Percentiles rank a stretch among this genome's conserved stretches.
Evolutionary conservation across 2,329 filamentous ascomycete species (phyloP).

Genomic region (Cladophialophora carrionii): DNA sequence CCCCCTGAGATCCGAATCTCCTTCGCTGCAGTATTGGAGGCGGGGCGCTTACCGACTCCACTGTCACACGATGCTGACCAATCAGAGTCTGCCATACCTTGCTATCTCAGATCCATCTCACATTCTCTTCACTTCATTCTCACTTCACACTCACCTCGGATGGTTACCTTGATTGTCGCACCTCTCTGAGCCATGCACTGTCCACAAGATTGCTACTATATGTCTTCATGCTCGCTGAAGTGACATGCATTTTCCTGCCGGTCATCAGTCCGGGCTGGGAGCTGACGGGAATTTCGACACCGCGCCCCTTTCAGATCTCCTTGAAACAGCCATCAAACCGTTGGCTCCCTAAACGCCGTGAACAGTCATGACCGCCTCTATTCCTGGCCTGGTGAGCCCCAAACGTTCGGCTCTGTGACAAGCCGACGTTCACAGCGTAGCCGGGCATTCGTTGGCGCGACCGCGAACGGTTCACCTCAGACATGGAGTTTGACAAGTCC

Average conservation of each 20-base stretch:
- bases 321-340: slow-evolving; percentile 2
- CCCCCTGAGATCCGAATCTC: background rate
- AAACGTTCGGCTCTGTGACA: background rate
- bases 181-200: background rate
- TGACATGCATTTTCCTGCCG: background rate
- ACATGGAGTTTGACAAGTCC: background rate
- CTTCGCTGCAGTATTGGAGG: background rate
- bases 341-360: slow-evolving; percentile 1
- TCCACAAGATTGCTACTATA: background rate
- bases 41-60: background rate
- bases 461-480: background rate
- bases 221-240: background rate
- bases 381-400: background rate
- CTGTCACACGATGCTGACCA: background rate
- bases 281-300: background rate
- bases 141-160: background rate
- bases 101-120: background rate
- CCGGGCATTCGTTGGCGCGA: background rate
- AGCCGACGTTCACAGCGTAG: background rate
- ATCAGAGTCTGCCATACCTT: background rate
- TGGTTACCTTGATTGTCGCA: background rate
- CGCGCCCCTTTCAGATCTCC: slow-evolving; percentile 1
- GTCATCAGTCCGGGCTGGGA: background rate
- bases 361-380: background rate
- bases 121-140: background rate